A percentile compares a stretch with the other conserved stretches of the same genome.
These are phyloP conservation scores for Tuber indicum DNA, from an alignment of 495 filamentous ascomycete species.

Conservation along the genomic window DNA sequence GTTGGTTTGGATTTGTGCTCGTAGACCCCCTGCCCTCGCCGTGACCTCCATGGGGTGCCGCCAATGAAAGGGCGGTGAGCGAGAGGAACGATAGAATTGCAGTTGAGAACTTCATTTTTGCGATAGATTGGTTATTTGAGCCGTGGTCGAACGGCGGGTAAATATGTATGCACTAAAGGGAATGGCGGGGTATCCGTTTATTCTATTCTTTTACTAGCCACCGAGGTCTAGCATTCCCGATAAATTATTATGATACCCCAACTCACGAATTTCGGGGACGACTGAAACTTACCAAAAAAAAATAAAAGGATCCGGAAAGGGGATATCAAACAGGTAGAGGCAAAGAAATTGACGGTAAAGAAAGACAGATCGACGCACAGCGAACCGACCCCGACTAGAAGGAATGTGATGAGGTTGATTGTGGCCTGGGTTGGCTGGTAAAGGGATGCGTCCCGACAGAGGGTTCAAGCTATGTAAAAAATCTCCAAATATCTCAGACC, in stretches of 20 bases:
- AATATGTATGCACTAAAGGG: neutral
- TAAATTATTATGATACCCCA: neutral
- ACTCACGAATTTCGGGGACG: neutral
- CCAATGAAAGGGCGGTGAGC: conserved; percentile 16
- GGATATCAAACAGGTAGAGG: neutral
- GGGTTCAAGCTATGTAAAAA: neutral
- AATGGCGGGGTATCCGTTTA: conserved; percentile 1
- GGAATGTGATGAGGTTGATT: neutral
- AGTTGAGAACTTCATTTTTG: conserved; percentile 26
- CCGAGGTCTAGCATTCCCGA: neutral
- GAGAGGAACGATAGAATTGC: conserved; percentile 21
- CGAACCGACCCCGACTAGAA: neutral
- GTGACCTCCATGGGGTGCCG: conserved; percentile 22
- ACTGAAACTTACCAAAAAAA: neutral
- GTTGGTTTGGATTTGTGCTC: neutral
- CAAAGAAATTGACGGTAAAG: neutral
- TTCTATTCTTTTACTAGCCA: neutral
- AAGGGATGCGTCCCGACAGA: neutral
- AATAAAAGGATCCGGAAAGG: neutral
- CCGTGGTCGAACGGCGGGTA: neutral
- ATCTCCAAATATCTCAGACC: neutral
- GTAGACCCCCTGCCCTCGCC: neutral
- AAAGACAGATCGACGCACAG: neutral
- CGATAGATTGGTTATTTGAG: neutral
- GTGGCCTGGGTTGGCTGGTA: neutral